Evolutionary conservation across 2,329 filamentous ascomycete genomes (phyloP).

Genomic region (Mycogone perniciosa): DNA sequence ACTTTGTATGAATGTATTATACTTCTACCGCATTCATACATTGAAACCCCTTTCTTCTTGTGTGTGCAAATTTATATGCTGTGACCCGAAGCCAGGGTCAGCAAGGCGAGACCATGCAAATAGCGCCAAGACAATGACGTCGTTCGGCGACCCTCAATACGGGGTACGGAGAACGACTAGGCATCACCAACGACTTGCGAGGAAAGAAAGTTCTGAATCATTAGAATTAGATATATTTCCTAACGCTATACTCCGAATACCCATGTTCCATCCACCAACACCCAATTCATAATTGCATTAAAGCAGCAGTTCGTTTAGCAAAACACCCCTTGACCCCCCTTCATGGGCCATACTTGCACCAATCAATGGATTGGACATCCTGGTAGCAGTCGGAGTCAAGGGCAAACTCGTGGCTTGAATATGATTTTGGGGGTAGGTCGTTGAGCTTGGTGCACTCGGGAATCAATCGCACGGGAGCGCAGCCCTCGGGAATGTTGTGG

Average conservation of each 20-base stretch:
- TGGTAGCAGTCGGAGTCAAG: constrained; percentile 32
- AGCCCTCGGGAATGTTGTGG: constrained; percentile 29
- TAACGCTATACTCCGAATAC: no score
- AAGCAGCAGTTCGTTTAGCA: not conserved
- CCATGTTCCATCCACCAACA: no score
- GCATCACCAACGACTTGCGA: constrained; percentile 17
- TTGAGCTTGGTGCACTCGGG: constrained; percentile 35
- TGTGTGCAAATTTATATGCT: no score
- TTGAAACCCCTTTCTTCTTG: no score
- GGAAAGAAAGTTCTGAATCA: no score
- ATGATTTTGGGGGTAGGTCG: constrained; percentile 26
- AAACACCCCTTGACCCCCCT: not conserved
- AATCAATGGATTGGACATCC: constrained; percentile 21
- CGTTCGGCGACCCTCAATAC: not conserved
- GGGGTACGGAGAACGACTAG: no score
- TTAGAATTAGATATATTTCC: no score
- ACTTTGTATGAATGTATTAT: no score
- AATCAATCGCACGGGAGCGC: constrained; percentile 34
- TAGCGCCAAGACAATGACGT: not conserved
- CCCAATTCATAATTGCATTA: no score
- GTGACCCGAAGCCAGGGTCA: no score
- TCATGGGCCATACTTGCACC: constrained; percentile 8
- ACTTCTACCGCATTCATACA: no score
- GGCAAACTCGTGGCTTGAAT: constrained; percentile 32
- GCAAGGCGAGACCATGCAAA: not conserved